Percentiles rank a stretch among this genome's conserved stretches.
These are phyloP conservation scores for Casaregolazyma suthepensis DNA, from an alignment of 1,139 yeast genomes.

Conservation along the genomic window DNA sequence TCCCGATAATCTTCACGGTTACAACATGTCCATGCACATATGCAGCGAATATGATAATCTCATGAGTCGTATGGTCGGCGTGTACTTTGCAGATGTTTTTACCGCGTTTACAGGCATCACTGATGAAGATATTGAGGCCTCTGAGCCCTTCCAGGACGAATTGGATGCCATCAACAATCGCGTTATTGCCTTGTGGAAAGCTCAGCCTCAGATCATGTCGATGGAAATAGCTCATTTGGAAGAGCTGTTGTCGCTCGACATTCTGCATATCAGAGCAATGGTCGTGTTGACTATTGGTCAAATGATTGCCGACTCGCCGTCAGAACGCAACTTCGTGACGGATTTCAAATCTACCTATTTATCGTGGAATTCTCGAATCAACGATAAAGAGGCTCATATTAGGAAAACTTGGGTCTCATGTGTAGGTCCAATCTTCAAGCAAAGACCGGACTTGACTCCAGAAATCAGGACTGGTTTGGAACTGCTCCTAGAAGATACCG, in stretches of 20 bases:
- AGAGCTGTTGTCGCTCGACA: conserved; percentile 67
- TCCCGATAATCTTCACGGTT: conserved; percentile 47
- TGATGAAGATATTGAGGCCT: conserved; percentile 26
- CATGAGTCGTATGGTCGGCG: conserved; percentile 72
- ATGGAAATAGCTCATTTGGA: conserved; percentile 77
- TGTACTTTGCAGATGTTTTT: conserved; percentile 65
- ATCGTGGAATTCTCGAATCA: conserved; percentile 68
- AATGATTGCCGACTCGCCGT: conserved; percentile 47
- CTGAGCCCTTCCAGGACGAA: conserved; percentile 28
- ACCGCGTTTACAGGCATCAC: conserved; percentile 29
- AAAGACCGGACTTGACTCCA: conserved; percentile 41
- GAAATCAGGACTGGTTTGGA: conserved; percentile 57
- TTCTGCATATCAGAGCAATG: conserved; percentile 52
- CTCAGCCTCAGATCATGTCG: conserved; percentile 66
- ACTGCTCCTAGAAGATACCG: conserved; percentile 68
- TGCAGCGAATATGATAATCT: conserved; percentile 70
- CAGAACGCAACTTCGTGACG: conserved; percentile 53
- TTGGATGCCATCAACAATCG: conserved; percentile 33
- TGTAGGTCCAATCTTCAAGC: conserved; percentile 42
- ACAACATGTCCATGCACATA: conserved; percentile 58
- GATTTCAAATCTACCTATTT: conserved; percentile 58
- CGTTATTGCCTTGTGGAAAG: conserved; percentile 66
- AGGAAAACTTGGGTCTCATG: conserved; percentile 64
- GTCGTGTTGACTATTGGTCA: conserved; percentile 73
- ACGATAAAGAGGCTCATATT: conserved; percentile 61